Evolutionary conservation across 345 rosid species (phyloP).

Genomic region (Gossypium anomalum): DNA sequence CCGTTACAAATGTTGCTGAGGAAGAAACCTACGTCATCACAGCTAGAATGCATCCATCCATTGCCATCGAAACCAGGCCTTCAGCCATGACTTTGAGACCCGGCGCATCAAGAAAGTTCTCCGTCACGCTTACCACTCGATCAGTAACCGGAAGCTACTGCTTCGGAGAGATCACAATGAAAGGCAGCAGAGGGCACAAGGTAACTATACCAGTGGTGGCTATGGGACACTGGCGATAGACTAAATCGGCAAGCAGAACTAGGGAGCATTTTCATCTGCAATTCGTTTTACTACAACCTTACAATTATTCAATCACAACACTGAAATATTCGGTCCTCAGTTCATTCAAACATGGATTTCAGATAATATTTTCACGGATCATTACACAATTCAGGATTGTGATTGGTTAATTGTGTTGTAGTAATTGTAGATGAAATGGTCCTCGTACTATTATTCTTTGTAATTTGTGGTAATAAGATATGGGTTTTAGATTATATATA

Average conservation of each 20-base stretch:
- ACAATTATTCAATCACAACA: background rate
- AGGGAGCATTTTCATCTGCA: background rate
- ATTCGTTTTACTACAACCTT: background rate
- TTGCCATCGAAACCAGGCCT: conserved; percentile 78
- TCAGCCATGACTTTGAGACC: conserved; percentile 78
- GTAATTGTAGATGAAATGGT: background rate
- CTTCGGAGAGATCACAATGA: conserved; percentile 77
- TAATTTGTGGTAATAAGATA: conserved; percentile 49
- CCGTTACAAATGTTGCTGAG: conserved; percentile 75
- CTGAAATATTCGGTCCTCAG: background rate
- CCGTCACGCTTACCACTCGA: conserved; percentile 62
- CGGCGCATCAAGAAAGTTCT: conserved; percentile 61
- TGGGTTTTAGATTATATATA: conserved; percentile 26
- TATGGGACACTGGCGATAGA: conserved; percentile 62
- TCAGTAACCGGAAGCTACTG: conserved; percentile 64
- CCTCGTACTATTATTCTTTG: conserved; percentile 50
- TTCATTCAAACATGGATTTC: background rate
- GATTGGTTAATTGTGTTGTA: background rate
- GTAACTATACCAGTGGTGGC: conserved; percentile 84
- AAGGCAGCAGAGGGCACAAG: conserved; percentile 94
- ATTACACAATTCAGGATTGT: background rate
- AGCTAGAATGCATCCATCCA: conserved; percentile 73
- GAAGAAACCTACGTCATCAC: conserved; percentile 85
- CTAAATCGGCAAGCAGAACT: conserved; percentile 8
- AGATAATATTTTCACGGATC: background rate